Base-by-base conservation (phyloP, 2,329 filamentous ascomycete genomes). In the Fusarium sp. region DNA sequence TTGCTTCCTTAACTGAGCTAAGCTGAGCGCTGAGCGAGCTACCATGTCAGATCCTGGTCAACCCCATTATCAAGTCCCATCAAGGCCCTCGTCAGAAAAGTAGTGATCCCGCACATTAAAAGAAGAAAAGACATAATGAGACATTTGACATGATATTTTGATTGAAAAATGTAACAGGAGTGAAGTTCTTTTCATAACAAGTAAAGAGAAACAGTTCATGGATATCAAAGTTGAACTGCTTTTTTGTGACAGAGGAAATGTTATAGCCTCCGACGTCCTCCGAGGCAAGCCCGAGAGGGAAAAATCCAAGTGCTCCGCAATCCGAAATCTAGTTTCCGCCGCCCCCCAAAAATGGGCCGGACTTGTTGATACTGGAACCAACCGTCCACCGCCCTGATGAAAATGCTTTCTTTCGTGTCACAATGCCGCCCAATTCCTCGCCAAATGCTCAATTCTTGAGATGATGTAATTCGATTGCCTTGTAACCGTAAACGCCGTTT, bases 401-500 rank as follows among this genome's bases (percentile, higher is more conserved):
- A 75, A 70, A 70, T 68, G 65, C 61, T 52, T 66, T 63, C 57
- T 63, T 60, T 63, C 62, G 51, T 69, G 62, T 72, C 68, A 71
- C 67, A 74, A 62, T 74, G 64, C 71, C 72, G 67, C 75, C 73
- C 69, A 69, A 54, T 58, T 67, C 68, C 61, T 73, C 58, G 71
- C 67, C 67, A 46, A 69, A 58, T 74, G 65, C 67, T 74, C 71
- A 74, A 55, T 71, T 49, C 40, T 59, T 70, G 62, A 65, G 58
- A 67, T 71, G 68, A 61, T 70, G 48, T 71, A 73, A 75, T 65
- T 73, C 71, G 69, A 71, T 68, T 74, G 67, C 62, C 73, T 67
- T 72, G 65, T 72, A 71, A 53, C 75, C 74, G 58, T 77, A 71
- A 81, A 81, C 80, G 80, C 80, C 80, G 67, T 74, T 75, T 78